A percentile compares a stretch with the other conserved stretches of the same genome.
Conservation (phyloP, 208 protist genomes). For the Lotmaria passim region DNA sequence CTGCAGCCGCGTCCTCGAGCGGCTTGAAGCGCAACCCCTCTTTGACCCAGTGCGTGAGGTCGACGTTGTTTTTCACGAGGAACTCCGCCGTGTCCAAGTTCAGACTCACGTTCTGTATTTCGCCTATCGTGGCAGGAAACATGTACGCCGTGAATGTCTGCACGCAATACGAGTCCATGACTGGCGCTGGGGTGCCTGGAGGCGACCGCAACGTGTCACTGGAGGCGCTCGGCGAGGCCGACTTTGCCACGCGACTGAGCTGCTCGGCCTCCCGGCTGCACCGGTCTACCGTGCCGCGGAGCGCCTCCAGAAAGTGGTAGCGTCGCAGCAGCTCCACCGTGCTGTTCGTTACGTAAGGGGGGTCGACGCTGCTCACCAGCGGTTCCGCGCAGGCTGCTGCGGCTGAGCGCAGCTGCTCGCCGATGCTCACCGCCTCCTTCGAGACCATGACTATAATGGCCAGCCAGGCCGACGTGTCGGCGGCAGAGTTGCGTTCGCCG, state of each 20-base stretch:
- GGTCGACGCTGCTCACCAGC: not conserved
- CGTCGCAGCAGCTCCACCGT: slow-evolving; percentile 14
- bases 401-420: not conserved
- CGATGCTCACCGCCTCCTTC: not conserved
- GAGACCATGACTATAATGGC: not conserved
- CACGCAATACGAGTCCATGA: slow-evolving; percentile 19
- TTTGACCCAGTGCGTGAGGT: slow-evolving; percentile 62
- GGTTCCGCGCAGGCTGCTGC: not conserved
- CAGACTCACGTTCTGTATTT: slow-evolving; percentile 34
- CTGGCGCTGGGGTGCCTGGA: not conserved
- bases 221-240: no score
- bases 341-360: not conserved
- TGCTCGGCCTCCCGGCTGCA: slow-evolving; percentile 2
- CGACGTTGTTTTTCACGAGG: slow-evolving; percentile 65
- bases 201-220: not conserved
- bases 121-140: slow-evolving; percentile 40
- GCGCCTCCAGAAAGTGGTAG: slow-evolving; percentile 27
- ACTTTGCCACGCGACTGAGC: no score
- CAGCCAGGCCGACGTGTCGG: no score
- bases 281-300: slow-evolving; percentile 1
- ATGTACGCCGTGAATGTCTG: slow-evolving; percentile 60
- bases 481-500: no score
- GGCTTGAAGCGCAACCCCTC: slow-evolving; percentile 57
- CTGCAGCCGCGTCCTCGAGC: slow-evolving; percentile 28
- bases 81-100: slow-evolving; percentile 61